These are phyloP conservation scores for Cutaneotrichosporon mucoides DNA, from an alignment of 1,284 basidiomycete genomes.

Conservation along the genomic window DNA sequence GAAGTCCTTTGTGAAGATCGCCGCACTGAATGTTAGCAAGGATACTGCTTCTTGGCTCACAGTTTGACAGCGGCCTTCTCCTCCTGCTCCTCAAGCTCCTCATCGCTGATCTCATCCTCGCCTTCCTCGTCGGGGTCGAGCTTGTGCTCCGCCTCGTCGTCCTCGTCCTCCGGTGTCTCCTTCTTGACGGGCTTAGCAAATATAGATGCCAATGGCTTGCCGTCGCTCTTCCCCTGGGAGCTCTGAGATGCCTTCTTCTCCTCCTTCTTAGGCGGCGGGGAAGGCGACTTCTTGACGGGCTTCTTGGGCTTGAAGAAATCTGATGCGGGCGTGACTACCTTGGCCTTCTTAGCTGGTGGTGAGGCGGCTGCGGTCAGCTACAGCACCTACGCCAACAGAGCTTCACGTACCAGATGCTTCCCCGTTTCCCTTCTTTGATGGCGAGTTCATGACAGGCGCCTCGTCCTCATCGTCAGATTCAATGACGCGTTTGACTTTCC, in stretches of 20 bases:
- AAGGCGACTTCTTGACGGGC: neutral
- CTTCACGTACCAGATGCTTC: no score
- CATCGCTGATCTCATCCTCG: constrained; percentile 47
- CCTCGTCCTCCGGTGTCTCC: constrained; percentile 31
- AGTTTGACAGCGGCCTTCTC: constrained; percentile 60
- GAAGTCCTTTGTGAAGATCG: constrained; percentile 48
- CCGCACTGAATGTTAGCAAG: constrained; percentile 57
- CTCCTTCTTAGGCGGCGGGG: neutral
- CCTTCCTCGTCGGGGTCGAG: constrained; percentile 46
- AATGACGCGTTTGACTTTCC: constrained; percentile 58
- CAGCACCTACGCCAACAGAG: no score
- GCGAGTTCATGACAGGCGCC: constrained; percentile 4
- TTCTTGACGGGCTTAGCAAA: constrained; percentile 39
- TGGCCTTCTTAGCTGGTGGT: constrained; percentile 40
- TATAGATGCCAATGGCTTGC: constrained; percentile 48
- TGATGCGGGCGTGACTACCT: constrained; percentile 20
- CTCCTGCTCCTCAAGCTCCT: constrained; percentile 56
- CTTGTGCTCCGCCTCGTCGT: constrained; percentile 7
- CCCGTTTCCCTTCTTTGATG: constrained; percentile 1
- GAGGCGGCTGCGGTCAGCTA: constrained; percentile 12
- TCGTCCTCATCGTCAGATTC: constrained; percentile 64
- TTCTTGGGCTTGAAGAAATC: constrained; percentile 26
- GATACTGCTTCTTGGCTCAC: constrained; percentile 48
- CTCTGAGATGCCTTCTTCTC: no score
- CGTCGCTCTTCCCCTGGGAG: constrained; percentile 14